A percentile compares a stretch with the other conserved stretches of the same genome.
Conservation (phyloP, 371 early-diverging fungal genomes). For the Chytridium lagenaria region DNA sequence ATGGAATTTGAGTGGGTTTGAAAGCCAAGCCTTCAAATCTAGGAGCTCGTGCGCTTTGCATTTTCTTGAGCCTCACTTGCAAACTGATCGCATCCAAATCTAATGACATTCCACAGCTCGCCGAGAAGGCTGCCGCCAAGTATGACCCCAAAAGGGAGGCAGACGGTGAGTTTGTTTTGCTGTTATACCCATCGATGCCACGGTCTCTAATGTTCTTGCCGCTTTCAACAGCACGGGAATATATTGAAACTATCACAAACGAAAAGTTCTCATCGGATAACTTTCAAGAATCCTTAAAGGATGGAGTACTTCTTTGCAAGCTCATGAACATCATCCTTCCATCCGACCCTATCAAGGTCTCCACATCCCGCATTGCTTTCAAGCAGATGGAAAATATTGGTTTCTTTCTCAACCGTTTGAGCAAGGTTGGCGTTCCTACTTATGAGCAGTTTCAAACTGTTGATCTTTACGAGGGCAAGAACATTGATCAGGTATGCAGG, state of each 20-base stretch:
- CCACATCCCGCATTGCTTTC: slow-evolving; percentile 78
- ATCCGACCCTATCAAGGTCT: slow-evolving; percentile 57
- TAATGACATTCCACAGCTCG: no score
- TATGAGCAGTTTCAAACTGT: slow-evolving; percentile 89
- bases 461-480: slow-evolving; percentile 89
- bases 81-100: no score
- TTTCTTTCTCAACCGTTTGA: slow-evolving; percentile 75
- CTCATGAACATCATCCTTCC: slow-evolving; percentile 46
- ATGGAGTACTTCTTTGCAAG: slow-evolving; percentile 86
- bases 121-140: slow-evolving; percentile 50
- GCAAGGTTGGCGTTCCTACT: slow-evolving; percentile 76
- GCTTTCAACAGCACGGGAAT: slow-evolving; percentile 42
- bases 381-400: slow-evolving; percentile 91
- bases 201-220: neutral
- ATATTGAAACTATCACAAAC: slow-evolving; percentile 70
- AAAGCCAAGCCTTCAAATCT: neutral
- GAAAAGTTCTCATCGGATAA: slow-evolving; percentile 57
- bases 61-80: neutral
- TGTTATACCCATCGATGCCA: neutral
- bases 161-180: slow-evolving; percentile 23
- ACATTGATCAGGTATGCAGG: slow-evolving; percentile 71
- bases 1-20: neutral
- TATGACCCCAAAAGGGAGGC: slow-evolving; percentile 50
- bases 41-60: neutral
- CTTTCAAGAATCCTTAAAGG: slow-evolving; percentile 75